Base-by-base conservation (phyloP, 2,329 filamentous ascomycete genomes). In the Cytospora schulzeri region DNA sequence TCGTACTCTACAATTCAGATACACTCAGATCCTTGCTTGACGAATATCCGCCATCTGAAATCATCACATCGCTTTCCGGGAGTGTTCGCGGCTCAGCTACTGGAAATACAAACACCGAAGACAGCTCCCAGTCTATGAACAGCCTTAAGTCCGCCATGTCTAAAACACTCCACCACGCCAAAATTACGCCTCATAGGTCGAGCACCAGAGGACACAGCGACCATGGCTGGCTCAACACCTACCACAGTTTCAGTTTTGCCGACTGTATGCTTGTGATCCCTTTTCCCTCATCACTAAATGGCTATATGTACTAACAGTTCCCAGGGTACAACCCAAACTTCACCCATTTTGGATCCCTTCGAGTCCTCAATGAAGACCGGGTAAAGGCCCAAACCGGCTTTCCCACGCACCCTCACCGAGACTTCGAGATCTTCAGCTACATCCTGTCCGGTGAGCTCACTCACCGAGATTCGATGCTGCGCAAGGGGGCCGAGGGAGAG, bases 381-480 rank as follows among this genome's bases (percentile, higher is more conserved):
- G 92, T 96, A 38, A 85, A 86, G 71, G 80, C 88, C 31, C 84
- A 86, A 66, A 87, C 84, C 12, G 92, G 92, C 5, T 96, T 96
- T 78, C 91, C 92, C 4, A 93, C 91, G 0, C 93, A 96, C 74
- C 88, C 88, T 29, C 93, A 96, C 76, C 85, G 89, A 68, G 91
- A 96, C 75, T 93, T 92, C 75, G 91, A 96, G 76, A 96, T 96
- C 78, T 96, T 94, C 83, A 89, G 85, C 73, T 95, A 96, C 78
- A 89, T 96, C 72, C 81, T 96, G n/a, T 86, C 82, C 55, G 92
- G 93, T 68, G 91, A 94, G 77, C 85, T 96, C 68, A 94, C 93
- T 56, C 93, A 96, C 79, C 89, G 92, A 56, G 92, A 96, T 78
- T 91, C 86, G 66, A 93, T 96, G 88, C 85, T 91, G 70, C 85